Percentiles rank a stretch among this genome's conserved stretches.
These are phyloP conservation scores for Vaucheria bursata DNA, from an alignment of 352 stramenopile species.

Conservation along the genomic window DNA sequence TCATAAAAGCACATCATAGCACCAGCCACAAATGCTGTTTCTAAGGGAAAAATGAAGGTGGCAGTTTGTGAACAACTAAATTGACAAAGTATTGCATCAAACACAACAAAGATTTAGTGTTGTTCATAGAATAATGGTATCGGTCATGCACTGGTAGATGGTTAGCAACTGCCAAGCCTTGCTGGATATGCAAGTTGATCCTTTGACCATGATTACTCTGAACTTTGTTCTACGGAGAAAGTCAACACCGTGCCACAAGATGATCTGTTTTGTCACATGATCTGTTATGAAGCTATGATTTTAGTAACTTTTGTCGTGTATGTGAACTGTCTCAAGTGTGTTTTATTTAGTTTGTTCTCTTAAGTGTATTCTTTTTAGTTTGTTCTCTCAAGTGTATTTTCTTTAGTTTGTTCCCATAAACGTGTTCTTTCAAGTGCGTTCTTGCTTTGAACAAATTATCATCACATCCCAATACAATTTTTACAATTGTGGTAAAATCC, in stretches of 20 bases:
- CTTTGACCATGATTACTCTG: slow-evolving; percentile 48
- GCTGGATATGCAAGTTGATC: slow-evolving; percentile 45
- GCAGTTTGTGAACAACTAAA: slow-evolving; percentile 45
- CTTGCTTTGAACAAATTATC: slow-evolving; percentile 95
- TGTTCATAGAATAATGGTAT: slow-evolving; percentile 44
- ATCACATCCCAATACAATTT: slow-evolving; percentile 93
- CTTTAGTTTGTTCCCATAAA: slow-evolving; percentile 72
- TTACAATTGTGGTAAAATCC: slow-evolving; percentile 63
- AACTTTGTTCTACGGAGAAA: slow-evolving; percentile 34
- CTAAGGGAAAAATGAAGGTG: slow-evolving; percentile 38
- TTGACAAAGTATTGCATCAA: slow-evolving; percentile 26
- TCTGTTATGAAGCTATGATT: slow-evolving; percentile 50
- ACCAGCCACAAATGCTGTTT: no score
- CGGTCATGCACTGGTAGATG: slow-evolving; percentile 30
- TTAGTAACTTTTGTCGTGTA: slow-evolving; percentile 54
- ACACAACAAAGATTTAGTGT: slow-evolving; percentile 29
- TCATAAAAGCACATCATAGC: no score
- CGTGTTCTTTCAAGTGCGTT: slow-evolving; percentile 73
- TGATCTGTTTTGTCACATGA: slow-evolving; percentile 43
- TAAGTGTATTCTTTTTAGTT: slow-evolving; percentile 60
- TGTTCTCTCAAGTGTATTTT: slow-evolving; percentile 82
- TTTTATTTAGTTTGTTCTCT: slow-evolving; percentile 31
- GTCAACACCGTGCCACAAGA: slow-evolving; percentile 34
- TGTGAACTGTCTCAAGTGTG: slow-evolving; percentile 47
- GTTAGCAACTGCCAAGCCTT: slow-evolving; percentile 40